These are phyloP conservation scores for Leishmania arabica DNA, from an alignment of 208 protist genomes.

Conservation along the genomic window DNA sequence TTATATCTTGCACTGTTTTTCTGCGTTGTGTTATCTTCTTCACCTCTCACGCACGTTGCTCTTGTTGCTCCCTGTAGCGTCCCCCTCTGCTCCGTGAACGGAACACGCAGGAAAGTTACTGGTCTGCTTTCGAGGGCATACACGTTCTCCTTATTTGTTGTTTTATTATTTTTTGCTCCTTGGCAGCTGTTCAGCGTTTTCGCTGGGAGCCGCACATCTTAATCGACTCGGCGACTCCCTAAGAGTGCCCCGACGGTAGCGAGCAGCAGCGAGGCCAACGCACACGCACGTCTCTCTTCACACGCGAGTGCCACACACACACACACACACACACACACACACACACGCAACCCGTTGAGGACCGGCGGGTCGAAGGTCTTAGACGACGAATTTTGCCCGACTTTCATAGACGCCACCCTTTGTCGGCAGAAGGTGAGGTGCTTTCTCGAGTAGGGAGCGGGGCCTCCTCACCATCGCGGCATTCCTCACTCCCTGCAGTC, in stretches of 20 bases:
- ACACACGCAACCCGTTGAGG: neutral
- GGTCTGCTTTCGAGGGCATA: neutral
- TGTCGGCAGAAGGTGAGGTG: neutral
- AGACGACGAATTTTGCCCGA: neutral
- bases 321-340: neutral
- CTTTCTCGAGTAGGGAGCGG: neutral
- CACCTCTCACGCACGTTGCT: neutral
- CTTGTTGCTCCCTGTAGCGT: neutral
- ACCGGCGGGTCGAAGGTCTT: neutral
- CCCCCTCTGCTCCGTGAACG: neutral
- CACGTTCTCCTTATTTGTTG: neutral
- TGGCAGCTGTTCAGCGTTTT: neutral
- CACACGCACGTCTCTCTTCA: neutral
- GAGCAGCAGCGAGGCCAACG: neutral
- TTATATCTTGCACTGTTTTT: neutral
- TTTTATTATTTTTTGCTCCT: neutral
- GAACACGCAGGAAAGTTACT: neutral
- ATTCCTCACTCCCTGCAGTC: neutral
- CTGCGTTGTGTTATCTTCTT: neutral
- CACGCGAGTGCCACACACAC: neutral
- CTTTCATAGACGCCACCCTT: neutral
- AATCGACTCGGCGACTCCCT: neutral
- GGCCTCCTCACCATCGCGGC: neutral
- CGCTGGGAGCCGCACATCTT: neutral
- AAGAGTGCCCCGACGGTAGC: neutral